Evolutionary conservation across 2,329 filamentous ascomycete species (phyloP).

Genomic region (Penicillium sp.): DNA sequence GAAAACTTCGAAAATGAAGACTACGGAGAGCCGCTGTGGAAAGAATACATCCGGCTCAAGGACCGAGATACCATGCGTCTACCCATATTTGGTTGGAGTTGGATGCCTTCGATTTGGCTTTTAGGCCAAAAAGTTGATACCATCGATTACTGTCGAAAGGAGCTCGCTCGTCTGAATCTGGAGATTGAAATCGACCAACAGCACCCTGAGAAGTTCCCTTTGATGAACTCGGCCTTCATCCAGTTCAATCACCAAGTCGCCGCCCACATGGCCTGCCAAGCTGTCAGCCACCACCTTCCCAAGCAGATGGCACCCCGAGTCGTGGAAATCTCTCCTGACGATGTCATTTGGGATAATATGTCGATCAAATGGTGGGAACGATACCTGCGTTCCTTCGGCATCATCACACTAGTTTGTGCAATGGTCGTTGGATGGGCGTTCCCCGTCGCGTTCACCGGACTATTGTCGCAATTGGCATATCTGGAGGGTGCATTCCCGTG

Average conservation of each 20-base stretch:
- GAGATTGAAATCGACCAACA: slow-evolving; percentile 91
- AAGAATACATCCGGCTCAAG: slow-evolving; percentile 75
- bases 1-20: slow-evolving; percentile 62
- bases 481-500: slow-evolving; percentile 66
- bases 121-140: slow-evolving; percentile 90
- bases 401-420: slow-evolving; percentile 64
- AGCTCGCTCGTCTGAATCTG: slow-evolving; percentile 81
- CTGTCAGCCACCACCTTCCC: slow-evolving; percentile 84
- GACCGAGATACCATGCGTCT: slow-evolving; percentile 83
- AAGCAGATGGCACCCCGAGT: slow-evolving; percentile 89
- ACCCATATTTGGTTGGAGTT: slow-evolving; percentile 60
- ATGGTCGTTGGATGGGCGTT: slow-evolving; percentile 90
- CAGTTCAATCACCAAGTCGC: slow-evolving; percentile 98
- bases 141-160: slow-evolving; percentile 84
- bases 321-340: slow-evolving; percentile 89
- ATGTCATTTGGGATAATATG: slow-evolving; percentile 98
- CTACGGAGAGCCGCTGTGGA: slow-evolving; percentile 70
- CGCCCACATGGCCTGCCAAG: slow-evolving; percentile 96
- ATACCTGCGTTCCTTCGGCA: slow-evolving; percentile 69
- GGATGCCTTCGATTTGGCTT: slow-evolving; percentile 76
- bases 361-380: slow-evolving; percentile 91
- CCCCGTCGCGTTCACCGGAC: slow-evolving; percentile 83
- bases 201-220: slow-evolving; percentile 77
- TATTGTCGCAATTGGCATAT: slow-evolving; percentile 72
- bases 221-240: slow-evolving; percentile 96